Evolutionary conservation across 2,329 filamentous ascomycete genomes (phyloP).

Genomic region (Triangularia setosa): DNA sequence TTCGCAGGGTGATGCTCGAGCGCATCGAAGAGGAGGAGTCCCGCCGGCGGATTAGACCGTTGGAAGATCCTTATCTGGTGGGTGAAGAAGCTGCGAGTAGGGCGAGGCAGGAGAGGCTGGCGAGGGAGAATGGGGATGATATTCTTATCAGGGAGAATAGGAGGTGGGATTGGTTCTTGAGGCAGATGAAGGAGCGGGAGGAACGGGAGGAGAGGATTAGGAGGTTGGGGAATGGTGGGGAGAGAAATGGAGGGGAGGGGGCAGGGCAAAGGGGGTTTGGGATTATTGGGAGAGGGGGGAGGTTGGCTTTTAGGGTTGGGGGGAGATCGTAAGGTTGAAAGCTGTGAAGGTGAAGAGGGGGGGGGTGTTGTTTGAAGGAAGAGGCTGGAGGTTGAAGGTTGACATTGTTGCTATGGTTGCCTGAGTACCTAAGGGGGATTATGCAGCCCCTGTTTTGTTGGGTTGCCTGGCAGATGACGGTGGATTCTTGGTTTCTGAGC

Average conservation of each 20-base stretch:
- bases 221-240: neutral
- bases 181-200: conserved; percentile 37
- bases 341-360: too few species aligned
- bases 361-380: neutral
- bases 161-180: conserved; percentile 58
- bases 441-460: too few species aligned
- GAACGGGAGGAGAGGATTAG: neutral
- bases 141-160: conserved; percentile 54
- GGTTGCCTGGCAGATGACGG: too few species aligned
- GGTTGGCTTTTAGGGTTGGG: neutral
- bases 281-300: neutral
- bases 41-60: conserved; percentile 40
- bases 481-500: neutral
- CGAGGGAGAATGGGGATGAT: conserved; percentile 52
- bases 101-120: conserved; percentile 54
- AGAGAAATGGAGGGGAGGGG: neutral
- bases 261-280: neutral
- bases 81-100: conserved; percentile 60
- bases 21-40: conserved; percentile 36
- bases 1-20: conserved; percentile 35
- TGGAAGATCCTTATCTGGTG: conserved; percentile 65
- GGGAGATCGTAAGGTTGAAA: neutral
- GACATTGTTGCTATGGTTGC: too few species aligned
- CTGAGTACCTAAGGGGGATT: too few species aligned
- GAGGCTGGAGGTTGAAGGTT: too few species aligned